Conservation (phyloP, 2,329 filamentous ascomycete species). For the Stenocarpella maydis region DNA sequence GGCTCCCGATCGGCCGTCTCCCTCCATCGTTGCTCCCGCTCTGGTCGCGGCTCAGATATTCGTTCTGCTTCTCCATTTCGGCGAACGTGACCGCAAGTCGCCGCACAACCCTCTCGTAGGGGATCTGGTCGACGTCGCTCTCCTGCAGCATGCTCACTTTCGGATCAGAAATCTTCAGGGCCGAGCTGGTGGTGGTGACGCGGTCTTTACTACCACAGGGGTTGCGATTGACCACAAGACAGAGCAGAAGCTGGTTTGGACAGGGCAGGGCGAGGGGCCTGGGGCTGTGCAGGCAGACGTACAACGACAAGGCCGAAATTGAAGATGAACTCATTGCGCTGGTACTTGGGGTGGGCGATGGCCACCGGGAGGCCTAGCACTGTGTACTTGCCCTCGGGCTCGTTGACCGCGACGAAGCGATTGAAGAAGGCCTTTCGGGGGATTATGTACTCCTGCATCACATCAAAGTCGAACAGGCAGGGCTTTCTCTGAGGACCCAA, state of each 20-base stretch:
- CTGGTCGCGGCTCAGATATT: conserved; percentile 76
- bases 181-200: background rate
- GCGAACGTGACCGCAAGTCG: conserved; percentile 87
- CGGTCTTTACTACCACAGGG: background rate
- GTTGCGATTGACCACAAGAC: background rate
- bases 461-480: conserved; percentile 84
- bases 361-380: conserved; percentile 91
- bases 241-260: background rate
- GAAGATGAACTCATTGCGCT: conserved; percentile 97
- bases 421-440: conserved; percentile 96
- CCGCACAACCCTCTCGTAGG: conserved; percentile 84
- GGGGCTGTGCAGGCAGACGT: conserved; percentile 53
- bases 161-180: conserved; percentile 1
- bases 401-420: conserved; percentile 82
- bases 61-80: conserved; percentile 89
- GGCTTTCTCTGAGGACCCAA: conserved; percentile 50
- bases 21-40: conserved; percentile 52
- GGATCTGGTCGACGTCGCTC: conserved; percentile 71
- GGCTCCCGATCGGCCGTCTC: conserved; percentile 78
- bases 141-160: conserved; percentile 41
- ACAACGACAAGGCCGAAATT: conserved; percentile 87
- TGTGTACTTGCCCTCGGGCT: conserved; percentile 73
- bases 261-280: conserved; percentile 41
- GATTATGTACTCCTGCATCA: conserved; percentile 91
- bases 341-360: conserved; percentile 82